Evolutionary conservation across 768 basidiomycete species (phyloP), one percentile per base, ranked within the genome.

Genomic region (Boletus rex-veris): DNA sequence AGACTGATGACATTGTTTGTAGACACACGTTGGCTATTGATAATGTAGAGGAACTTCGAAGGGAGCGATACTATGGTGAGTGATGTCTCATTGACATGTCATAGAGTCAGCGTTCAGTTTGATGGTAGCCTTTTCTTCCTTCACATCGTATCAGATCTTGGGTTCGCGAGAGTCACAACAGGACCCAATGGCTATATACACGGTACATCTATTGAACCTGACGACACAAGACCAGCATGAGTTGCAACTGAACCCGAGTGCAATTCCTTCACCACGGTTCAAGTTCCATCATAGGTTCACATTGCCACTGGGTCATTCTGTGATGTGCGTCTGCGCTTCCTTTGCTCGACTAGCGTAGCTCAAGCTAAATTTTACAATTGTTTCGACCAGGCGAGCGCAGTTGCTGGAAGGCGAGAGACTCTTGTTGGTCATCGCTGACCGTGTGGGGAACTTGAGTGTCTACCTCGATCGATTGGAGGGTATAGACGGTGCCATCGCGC

Each of bases 351-450:
- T 14, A 12, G 12, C 6, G 33, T 35, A 14, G 33, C 33, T 35
- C 6, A 14, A 35, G 33, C 12, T 35, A 6, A 35, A 35, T 14
- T 12, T 54, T 7, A 43, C 45, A 3, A 21, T 18, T 5, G 8
- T 8, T 8, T 10, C 43, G 19, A 3, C 40, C 30, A 76, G 75
- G 36, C 66, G 71, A 19, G 61, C 64, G 0, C 80, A 81, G 48
- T 33, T 81, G 3, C 69, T 81, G n/a, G 68, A 70, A 16, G 65
- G 69, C 16, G 70, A 71, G n/a, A 75, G 62, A 36, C 66, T 78
- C 4, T 63, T 83, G 12, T 60, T 82, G 5, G 65, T 82, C 2
- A 52, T 77, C 7, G 67, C 73, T 7, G 73, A 77, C 58, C 54
- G 60, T 7, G 21, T 39, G 1, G 73, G 72, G 8, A 64, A 70